Base-by-base conservation (phyloP, 805 yeast species). In the Saturnispora besseyi region DNA sequence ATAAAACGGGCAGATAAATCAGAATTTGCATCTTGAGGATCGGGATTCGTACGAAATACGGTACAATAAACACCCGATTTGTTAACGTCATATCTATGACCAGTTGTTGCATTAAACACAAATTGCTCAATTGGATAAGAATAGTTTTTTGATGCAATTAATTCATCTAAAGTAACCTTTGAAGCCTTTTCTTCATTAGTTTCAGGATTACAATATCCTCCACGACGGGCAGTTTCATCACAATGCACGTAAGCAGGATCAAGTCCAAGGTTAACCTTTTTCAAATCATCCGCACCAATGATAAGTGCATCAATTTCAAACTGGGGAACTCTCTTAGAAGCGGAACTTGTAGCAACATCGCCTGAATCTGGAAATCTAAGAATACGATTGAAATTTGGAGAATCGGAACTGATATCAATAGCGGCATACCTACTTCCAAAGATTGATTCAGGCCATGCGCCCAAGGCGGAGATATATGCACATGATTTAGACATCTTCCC, bases 121-220 rank as follows among this genome's bases (percentile, higher is more conserved):
- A 33, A 33, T 7, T 21, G n/a, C 21, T 33, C 37, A 33, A 33
- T 44, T 7, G 62, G 56, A 12, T 47, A 31, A 8, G 44, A 24
- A 41, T 18, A 18, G 18, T 18, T 18, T 18, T 18, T 18, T 18
- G 18, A 18, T 18, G 18, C 18, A 18, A 18, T 18, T 18, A 18
- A 18, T 18, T 18, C 18, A 18, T 18, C 18, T 18, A 18, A 18
- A 18, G 18, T 18, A 9, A 33, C 13, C 13, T 33, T 18, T 33
- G 36, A 33, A 18, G 18, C 18, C 18, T 18, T 18, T 18, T 18
- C 18, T 18, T 18, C 18, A 18, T 18, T 18, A 18, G 18, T 18
- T 13, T 3, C 36, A 13, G 36, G 8, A n/a, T 33, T 18, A 18
- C 36, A 33, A 13, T 13, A 8, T 9, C n/a, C n/a, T 18, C n/a